Evolutionary conservation across 2,329 filamentous ascomycete genomes (phyloP), one percentile per base, ranked within the genome.

Genomic region (Incumbomyces lentus): DNA sequence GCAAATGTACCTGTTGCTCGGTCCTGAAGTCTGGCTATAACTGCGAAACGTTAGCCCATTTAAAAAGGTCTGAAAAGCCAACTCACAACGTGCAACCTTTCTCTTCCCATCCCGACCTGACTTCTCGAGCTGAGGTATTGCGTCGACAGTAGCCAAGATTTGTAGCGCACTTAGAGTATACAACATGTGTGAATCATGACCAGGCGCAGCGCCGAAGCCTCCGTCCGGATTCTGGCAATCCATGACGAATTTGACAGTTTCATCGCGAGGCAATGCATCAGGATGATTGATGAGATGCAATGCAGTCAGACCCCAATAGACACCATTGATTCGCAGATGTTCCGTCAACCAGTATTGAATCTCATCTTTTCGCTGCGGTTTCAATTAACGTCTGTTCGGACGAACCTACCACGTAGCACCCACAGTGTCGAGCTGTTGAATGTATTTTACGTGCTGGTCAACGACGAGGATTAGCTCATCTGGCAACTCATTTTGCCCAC

Each of bases 311-410:
- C 92, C 92, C 92, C 92, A 98, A 67, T 98, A 98, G 40, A 98
- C 78, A 37, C 92, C 92, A 63, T 92, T 95, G 48, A 98, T 76
- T 51, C 92, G 87, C 55, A 98, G 75, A 64, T 98, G 92, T 67
- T 98, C 90, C 12, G 92, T 98, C 62, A 96, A 74, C 84, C 90
- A 95, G 71, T 96, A 98, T 65, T 95, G 88, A 58, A 95, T 81
- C 67, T 95, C 86, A 72, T 96, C 88, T 69, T 85, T 88, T 62
- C 84, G 82, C 79, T 84, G 68, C 58, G 59, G 52, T 57, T 60
- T 54, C 22, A 52, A 61, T 72, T 60, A 69, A 67, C 60, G 60
- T 49, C 51, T 37, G 40, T 35, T 32, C 29, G 18, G 19, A n/a
- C 33, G 32, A 58, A 44, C 11, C 37, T 32, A 53, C 51, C 52